Base-by-base conservation (phyloP, 371 early-diverging fungal species). In the Enterospora canceri region DNA sequence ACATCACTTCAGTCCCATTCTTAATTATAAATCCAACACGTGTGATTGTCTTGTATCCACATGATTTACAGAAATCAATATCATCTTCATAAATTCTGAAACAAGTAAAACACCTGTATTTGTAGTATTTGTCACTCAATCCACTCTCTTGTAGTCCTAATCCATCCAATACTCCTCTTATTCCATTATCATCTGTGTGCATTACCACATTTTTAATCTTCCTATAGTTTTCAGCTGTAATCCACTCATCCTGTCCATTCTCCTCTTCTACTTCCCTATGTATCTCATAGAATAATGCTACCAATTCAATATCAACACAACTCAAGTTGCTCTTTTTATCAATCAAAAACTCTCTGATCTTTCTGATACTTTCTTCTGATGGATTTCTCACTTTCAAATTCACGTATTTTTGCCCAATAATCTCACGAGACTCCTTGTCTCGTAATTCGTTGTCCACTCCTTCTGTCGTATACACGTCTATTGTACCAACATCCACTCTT, bases 51-150 rank as follows among this genome's bases (percentile, higher is more conserved):
- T 58, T 59, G 55, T 68, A 56, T 0, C 75, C 75, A 56, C 75
- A 75, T 19, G 57, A 61, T 33, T 61, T 60, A 61, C 75, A 75
- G 57, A 75, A 75, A 59, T 75, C 75, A 51, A 65, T 21, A 28
- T 63, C 31, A 19, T 57, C 53, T 21, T 62, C 55, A 54, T 60
- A 75, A 8, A 68, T 48, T 32, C 33, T 55, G 58, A 58, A 75
- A 53, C 75, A 75, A 19, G 59, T 57, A 62, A 60, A 71, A 40
- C 75, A 75, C 29, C 75, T 24, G 18, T 54, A 35, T 32, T 66
- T 71, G 58, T 47, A 71, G 31, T 28, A 55, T 34, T 65, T 56
- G 34, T 21, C 12, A 1, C n/a, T 23, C 56, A 73, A 68, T 28
- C 21, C 33, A 53, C 19, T 3, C 54, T 56, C 68, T 0, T 67